Evolutionary conservation across 164 flowering plant genomes (phyloP), one percentile per base, ranked within the genome.

Genomic region (Annona squamosa): DNA sequence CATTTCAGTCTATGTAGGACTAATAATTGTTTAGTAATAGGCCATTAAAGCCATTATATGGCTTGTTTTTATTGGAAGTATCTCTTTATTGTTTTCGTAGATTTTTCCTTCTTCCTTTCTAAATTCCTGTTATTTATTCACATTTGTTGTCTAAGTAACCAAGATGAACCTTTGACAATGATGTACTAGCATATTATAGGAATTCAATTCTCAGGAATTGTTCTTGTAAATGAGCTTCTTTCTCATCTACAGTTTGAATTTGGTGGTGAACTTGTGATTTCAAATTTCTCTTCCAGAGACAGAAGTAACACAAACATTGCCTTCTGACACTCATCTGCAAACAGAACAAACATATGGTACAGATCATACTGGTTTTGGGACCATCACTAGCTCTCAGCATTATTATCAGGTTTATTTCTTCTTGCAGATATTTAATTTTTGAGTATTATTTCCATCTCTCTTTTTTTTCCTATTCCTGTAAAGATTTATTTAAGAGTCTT

Each of bases 341-440:
- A 64, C 76, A 45, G 88, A 83, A 59, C 46, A 81, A 67, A 73
- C 68, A 1, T 90, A 86, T 81, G 83, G 80, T 75, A 69, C 82
- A 19, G 81, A 82, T 72, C 83, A 75, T 68, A 37, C 86, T 4
- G 79, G 79, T 59, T 81, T 48, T 75, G 84, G 79, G 37, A 72
- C 37, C 57, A 79, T 65, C 68, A 81, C 79, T 46, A 64, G 86
- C 44, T 52, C 88, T 71, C 87, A 78, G 42, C 80, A 68, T 67
- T 86, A 89, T 79, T 88, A 94, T 80, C 87, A 74, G 93, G 98
- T 93, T 59, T 41, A 19, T 72, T 75, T 64, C 4, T 13, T 69
- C 46, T 56, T 7, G 17, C 42, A 37, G 46, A 10, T 42, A 18
- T 66, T 73, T 72, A 10, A 43, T 56, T 37, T 44, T n/a, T 42